phyloP scores from a whole-genome alignment of 352 stramenopile genomes.

The Phytophthora foliorum region DNA sequence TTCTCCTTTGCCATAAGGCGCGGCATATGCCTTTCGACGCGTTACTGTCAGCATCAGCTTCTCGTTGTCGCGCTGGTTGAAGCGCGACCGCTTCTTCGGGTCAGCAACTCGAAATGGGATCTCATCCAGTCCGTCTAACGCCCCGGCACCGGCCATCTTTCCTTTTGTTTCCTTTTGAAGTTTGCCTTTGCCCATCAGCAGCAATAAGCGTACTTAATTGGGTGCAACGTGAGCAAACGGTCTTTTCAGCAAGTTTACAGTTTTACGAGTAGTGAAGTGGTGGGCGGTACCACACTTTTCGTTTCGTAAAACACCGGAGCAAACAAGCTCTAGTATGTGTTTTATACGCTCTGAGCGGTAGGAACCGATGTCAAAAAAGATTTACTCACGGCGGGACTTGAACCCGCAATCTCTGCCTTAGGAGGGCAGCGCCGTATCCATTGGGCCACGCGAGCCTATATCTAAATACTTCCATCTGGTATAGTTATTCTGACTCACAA shows the following conservation, averaged over 20 bases:
- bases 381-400: conserved; percentile 79
- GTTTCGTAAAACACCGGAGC: no score
- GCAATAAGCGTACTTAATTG: neutral
- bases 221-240: no score
- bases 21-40: neutral
- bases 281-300: no score
- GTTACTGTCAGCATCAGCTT: neutral
- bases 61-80: neutral
- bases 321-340: no score
- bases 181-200: no score
- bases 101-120: neutral
- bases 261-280: no score
- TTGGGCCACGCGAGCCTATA: conserved; percentile 78
- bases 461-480: no score
- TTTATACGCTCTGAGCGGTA: no score
- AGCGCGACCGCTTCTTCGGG: neutral
- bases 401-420: conserved; percentile 86
- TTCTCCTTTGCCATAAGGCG: neutral
- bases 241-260: no score
- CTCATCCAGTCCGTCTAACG: neutral
- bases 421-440: conserved; percentile 79
- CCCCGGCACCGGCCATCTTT: neutral
- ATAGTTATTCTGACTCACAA: no score
- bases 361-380: no score
- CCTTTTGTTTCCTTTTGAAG: neutral